Conservation (phyloP, 192 early-diverging fungal species). For the Coemansia sp. region DNA sequence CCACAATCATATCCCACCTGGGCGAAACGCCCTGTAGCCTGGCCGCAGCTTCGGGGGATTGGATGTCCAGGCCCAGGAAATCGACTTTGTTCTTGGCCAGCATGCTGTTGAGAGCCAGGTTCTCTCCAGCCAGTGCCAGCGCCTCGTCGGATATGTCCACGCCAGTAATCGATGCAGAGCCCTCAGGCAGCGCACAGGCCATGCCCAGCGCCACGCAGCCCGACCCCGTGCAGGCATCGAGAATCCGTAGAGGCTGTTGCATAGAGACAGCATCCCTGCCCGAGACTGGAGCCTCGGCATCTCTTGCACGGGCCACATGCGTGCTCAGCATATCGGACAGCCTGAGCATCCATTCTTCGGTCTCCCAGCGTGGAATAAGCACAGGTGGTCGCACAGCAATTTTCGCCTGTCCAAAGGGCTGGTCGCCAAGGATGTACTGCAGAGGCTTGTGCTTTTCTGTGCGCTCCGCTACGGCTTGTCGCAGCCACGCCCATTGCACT, state of each 20-base stretch:
- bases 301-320: background rate
- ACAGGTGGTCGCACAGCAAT: conserved; percentile 67
- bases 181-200: conserved; percentile 53
- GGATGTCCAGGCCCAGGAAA: conserved; percentile 53
- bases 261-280: no score
- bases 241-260: conserved; percentile 54
- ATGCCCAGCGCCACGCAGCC: conserved; percentile 80
- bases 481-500: conserved; percentile 49
- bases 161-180: conserved; percentile 51
- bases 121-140: conserved; percentile 58
- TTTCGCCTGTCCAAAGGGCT: conserved; percentile 79
- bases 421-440: conserved; percentile 89
- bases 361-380: conserved; percentile 91
- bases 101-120: conserved; percentile 30
- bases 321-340: conserved; percentile 52
- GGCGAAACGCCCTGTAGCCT: conserved; percentile 3
- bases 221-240: conserved; percentile 86
- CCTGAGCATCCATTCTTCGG: conserved; percentile 84
- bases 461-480: conserved; percentile 56
- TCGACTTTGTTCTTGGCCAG: conserved; percentile 34
- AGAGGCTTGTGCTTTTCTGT: conserved; percentile 70
- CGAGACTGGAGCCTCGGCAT: no score
- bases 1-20: conserved; percentile 70
- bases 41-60: conserved; percentile 9
- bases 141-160: conserved; percentile 67